A percentile compares a stretch with the other conserved stretches of the same genome.
Evolutionary conservation across 2,329 filamentous ascomycete species (phyloP).

Genomic region (Penicillium sp.): DNA sequence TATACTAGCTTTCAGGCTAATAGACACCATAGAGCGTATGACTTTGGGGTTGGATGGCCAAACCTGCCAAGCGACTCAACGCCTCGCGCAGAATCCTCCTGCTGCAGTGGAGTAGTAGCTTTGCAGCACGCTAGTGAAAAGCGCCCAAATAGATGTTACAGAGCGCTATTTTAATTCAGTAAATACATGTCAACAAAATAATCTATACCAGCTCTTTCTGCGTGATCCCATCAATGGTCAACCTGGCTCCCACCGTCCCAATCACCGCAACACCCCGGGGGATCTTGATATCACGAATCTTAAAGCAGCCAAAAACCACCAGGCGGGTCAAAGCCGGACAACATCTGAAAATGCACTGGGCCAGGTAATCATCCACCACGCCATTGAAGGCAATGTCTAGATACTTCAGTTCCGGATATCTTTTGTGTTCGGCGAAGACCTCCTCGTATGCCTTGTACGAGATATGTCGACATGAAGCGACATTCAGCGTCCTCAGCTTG

Average conservation of each 20-base stretch:
- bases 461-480: constrained; percentile 83
- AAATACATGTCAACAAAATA: background rate
- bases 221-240: constrained; percentile 14
- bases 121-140: too few species aligned
- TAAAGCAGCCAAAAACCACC: constrained; percentile 59
- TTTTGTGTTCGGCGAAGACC: constrained; percentile 58
- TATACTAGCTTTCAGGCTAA: too few species aligned
- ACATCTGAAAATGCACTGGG: constrained; percentile 40
- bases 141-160: too few species aligned
- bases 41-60: too few species aligned
- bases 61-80: too few species aligned
- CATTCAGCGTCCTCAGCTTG: constrained; percentile 60
- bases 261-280: constrained; percentile 55
- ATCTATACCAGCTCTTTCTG: constrained; percentile 9
- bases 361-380: constrained; percentile 41
- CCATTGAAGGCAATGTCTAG: constrained; percentile 68
- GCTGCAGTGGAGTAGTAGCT: too few species aligned
- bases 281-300: constrained; percentile 51
- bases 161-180: too few species aligned
- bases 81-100: too few species aligned
- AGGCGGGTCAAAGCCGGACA: constrained; percentile 49
- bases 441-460: constrained; percentile 63
- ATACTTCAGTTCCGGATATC: constrained; percentile 62
- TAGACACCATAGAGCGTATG: too few species aligned
- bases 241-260: constrained; percentile 33